Evolutionary conservation across 257 asterid species (phyloP).

Genomic region (Plectranthus barbatus): DNA sequence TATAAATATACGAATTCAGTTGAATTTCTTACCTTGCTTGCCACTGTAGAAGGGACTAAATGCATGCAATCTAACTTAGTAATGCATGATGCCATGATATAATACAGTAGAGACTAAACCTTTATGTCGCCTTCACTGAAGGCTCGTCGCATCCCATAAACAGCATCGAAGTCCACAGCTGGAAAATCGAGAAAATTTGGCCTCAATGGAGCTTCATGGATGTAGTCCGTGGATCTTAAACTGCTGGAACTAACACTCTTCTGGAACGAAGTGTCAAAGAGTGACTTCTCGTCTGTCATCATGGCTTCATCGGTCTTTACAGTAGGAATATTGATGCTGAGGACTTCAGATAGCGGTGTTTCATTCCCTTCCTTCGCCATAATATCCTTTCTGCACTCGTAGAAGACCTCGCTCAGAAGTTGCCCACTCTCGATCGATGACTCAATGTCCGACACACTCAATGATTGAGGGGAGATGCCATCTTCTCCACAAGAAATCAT

Average conservation of each 20-base stretch:
- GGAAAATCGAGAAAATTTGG: conserved; percentile 78
- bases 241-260: conserved; percentile 61
- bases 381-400: conserved; percentile 83
- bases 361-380: conserved; percentile 76
- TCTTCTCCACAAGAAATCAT: conserved; percentile 87
- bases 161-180: conserved; percentile 57
- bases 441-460: conserved; percentile 59
- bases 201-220: conserved; percentile 38
- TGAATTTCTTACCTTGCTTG: background rate
- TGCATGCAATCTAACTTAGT: background rate
- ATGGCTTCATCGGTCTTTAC: conserved; percentile 26
- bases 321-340: conserved; percentile 38
- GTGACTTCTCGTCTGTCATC: conserved; percentile 28
- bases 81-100: background rate
- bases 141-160: conserved; percentile 78
- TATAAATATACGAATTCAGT: background rate
- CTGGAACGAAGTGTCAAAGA: conserved; percentile 39
- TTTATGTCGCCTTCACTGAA: conserved; percentile 91
- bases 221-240: conserved; percentile 50
- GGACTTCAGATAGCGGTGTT: conserved; percentile 45
- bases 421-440: conserved; percentile 62
- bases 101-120: conserved; percentile 34
- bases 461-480: conserved; percentile 48
- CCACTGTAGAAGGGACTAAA: background rate
- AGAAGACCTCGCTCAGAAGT: conserved; percentile 70